Base-by-base conservation (phyloP, 2,329 filamentous ascomycete genomes). In the Metarhizium brunneum region DNA sequence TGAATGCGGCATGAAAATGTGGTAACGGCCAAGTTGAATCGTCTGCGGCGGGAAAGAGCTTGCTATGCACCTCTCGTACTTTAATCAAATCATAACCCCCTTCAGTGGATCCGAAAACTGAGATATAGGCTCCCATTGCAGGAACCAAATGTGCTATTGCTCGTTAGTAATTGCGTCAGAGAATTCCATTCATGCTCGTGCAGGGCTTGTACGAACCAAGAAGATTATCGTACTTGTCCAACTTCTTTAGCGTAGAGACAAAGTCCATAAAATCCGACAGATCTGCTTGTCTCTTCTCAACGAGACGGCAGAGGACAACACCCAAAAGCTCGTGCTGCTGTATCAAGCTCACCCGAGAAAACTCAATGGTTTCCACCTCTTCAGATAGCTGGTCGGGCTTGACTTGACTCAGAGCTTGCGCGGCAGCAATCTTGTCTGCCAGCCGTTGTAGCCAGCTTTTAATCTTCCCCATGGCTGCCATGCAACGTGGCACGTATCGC, bases 261-360 rank as follows among this genome's bases (percentile, higher is more conserved):
- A 97, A 82, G 6, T 82, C 75, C 47, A 84, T 79, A 63, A 96
- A 92, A 66, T 96, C 90, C 40, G 84, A 77, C 5, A 82, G 73
- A 48, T 80, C 82, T 2, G 85, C 86, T 62, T 88, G 86, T 54
- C 85, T 83, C 60, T 84, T 86, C 63, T 92, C 90, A 58, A 96
- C 82, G 54, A 94, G 81, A 58, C 88, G 85, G 58, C 84, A 85
- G 53, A 95, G 74, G 54, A 96, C 87, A n/a, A 90, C 81, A 13
- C 87, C 86, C 16, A 99, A 76, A 16, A 88, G 83, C 67, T 99
- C 92, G 67, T 99, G 95, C 69, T 99, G 92, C 65, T 90, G 86
- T 25, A 87, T 83, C 53, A 99, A 78, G 65, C 90, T 95, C 61
- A 83, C 76, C 48, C 87, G 84, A 64, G 95, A 89, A 64, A 89